phyloP scores from a whole-genome alignment of 2,329 filamentous ascomycete species.

The Scedosporium aurantiacum region DNA sequence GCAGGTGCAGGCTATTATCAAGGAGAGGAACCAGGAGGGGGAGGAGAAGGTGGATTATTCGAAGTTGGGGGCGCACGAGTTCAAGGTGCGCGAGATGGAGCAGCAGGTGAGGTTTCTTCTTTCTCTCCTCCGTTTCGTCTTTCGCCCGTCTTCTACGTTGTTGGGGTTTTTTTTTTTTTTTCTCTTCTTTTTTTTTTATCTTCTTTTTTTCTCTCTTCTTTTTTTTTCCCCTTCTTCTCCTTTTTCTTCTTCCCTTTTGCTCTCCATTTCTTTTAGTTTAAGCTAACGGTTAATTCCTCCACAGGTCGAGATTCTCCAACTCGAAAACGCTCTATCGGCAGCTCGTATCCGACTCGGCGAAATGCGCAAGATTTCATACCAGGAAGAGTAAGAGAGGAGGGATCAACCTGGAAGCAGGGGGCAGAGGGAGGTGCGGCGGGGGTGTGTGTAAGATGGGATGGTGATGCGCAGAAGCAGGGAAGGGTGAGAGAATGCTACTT shows the following conservation, averaged over 20 bases:
- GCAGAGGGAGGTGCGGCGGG: no score
- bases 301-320: slow-evolving; percentile 90
- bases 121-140: no score
- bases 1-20: slow-evolving; percentile 91
- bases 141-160: no score
- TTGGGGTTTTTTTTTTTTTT: no score
- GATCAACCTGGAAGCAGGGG: no score
- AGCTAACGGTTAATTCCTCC: slow-evolving; percentile 4
- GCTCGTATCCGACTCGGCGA: slow-evolving; percentile 80
- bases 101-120: slow-evolving; percentile 64
- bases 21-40: slow-evolving; percentile 68
- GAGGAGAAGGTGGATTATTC: slow-evolving; percentile 81
- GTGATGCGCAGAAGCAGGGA: not conserved
- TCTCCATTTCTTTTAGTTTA: no score
- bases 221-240: slow-evolving; percentile 1
- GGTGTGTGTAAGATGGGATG: not conserved
- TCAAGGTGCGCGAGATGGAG: slow-evolving; percentile 98
- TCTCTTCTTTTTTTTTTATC: no score
- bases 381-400: slow-evolving; percentile 47
- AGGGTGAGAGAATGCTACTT: not conserved
- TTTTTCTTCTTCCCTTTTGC: no score
- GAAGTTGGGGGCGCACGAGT: slow-evolving; percentile 84
- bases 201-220: slow-evolving; percentile 1
- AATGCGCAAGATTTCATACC: slow-evolving; percentile 96
- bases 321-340: slow-evolving; percentile 74